Evolutionary conservation across 495 filamentous ascomycete genomes (phyloP).

Genomic region (Cladorrhinum samala): DNA sequence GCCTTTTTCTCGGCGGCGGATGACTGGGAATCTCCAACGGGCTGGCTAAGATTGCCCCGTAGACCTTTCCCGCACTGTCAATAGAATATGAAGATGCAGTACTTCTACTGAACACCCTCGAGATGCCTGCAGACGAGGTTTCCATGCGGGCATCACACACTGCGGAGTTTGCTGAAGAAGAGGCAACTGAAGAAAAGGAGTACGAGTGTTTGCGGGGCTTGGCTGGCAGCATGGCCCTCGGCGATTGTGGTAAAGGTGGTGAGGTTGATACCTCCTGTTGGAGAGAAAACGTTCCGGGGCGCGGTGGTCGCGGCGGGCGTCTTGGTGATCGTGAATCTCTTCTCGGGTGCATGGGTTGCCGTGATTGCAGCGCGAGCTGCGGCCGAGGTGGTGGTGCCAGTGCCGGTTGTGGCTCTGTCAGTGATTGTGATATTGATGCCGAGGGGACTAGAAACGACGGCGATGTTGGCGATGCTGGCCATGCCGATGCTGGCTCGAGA

Average conservation of each 20-base stretch:
- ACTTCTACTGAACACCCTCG: background rate
- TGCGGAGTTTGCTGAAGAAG: background rate
- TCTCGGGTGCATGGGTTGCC: too few species aligned
- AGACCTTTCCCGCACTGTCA: conserved; percentile 7
- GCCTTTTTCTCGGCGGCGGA: background rate
- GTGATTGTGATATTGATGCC: background rate
- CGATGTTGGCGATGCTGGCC: background rate
- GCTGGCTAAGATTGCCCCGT: conserved; percentile 7
- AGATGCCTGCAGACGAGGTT: background rate
- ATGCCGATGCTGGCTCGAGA: background rate
- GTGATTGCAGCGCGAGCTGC: too few species aligned
- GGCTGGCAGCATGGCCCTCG: background rate
- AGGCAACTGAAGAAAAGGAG: background rate
- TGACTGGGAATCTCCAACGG: conserved; percentile 5
- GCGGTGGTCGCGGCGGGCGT: background rate
- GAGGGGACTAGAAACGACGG: background rate
- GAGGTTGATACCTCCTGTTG: too few species aligned
- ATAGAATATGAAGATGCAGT: conserved; percentile 9
- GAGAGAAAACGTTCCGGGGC: background rate
- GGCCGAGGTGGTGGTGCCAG: background rate
- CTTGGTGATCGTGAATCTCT: background rate
- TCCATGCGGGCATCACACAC: background rate
- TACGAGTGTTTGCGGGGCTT: background rate
- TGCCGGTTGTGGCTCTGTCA: background rate
- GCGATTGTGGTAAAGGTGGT: background rate